Evolutionary conservation across 179 eudicot species (phyloP), one percentile per base, ranked within the genome.

Genomic region (Beta lomatogona): DNA sequence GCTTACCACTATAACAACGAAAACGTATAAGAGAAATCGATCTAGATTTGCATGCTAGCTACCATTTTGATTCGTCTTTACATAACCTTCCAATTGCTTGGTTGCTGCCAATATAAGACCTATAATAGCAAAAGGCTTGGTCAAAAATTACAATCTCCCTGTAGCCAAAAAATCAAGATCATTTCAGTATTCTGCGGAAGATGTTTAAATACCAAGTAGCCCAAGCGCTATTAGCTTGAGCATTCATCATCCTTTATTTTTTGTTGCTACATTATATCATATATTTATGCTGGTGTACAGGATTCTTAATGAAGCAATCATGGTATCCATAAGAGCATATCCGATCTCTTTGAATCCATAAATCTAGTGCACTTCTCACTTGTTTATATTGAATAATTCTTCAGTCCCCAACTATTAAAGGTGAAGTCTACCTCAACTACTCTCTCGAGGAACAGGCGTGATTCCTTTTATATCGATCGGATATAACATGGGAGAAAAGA

Each of bases 51-150:
- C 25, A 21, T 11, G 31, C 75, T 77, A 88, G 76, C 71, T 86
- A 83, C 98, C 99, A 67, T 94, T 96, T 84, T 87, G 94, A 66
- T 82, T 87, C 57, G 84, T 89, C 84, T 86, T 86, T 36, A 91
- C 83, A 81, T 90, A 86, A 31, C 80, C 84, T 77, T 86, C 87
- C 73, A 96, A 81, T 75, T 89, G 88, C 80, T 93, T 92, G 19
- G 91, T 90, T 80, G 99, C 99, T 52, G 99, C 97, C 89, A 94
- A 76, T 76, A 96, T 85, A 75, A 96, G 97, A 82, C 99, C 99
- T 96, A 76, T 21, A 87, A 70, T 7, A 77, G 64, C 81, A 73
- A 55, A 70, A 22, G 8, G 25, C 68, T 11, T 73, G 59, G 52
- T 16, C 25, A 63, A 64, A 19, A 22, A 64, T 9, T n/a, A 41